A percentile compares a stretch with the other conserved stretches of the same genome.
Conservation (phyloP, 73 alveolate species). For the Paramecium tetraurelia region DNA sequence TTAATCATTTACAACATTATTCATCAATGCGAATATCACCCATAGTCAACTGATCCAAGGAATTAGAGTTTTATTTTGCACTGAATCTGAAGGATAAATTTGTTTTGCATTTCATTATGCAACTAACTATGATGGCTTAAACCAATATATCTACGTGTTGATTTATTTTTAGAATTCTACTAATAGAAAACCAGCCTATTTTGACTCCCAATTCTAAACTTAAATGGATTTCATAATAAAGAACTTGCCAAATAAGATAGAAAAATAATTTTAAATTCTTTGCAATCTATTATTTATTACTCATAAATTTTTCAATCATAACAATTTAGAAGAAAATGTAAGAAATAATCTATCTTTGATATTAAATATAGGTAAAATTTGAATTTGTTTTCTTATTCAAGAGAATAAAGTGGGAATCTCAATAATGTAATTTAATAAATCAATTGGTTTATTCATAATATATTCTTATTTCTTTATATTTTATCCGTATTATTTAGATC, state of each 20-base stretch:
- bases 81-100: not conserved
- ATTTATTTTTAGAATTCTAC: not conserved
- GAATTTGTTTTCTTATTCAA: too few species aligned
- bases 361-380: too few species aligned
- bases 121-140: slow-evolving; percentile 1
- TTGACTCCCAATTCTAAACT: not conserved
- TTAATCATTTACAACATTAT: not conserved
- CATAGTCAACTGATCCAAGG: not conserved
- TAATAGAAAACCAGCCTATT: not conserved
- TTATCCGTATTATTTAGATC: not conserved
- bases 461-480: too few species aligned
- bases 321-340: too few species aligned
- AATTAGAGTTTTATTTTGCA: not conserved
- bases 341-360: too few species aligned
- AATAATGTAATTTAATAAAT: too few species aligned
- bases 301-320: not conserved
- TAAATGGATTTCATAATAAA: not conserved
- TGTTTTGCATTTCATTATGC: not conserved
- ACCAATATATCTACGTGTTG: not conserved
- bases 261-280: not conserved
- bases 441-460: too few species aligned
- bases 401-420: too few species aligned
- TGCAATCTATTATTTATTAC: not conserved
- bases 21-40: not conserved
- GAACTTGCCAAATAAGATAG: not conserved